A percentile compares a stretch with the other conserved stretches of the same genome.
phyloP scores from a whole-genome alignment of 768 basidiomycete species.

The Tephrocybe sp. region DNA sequence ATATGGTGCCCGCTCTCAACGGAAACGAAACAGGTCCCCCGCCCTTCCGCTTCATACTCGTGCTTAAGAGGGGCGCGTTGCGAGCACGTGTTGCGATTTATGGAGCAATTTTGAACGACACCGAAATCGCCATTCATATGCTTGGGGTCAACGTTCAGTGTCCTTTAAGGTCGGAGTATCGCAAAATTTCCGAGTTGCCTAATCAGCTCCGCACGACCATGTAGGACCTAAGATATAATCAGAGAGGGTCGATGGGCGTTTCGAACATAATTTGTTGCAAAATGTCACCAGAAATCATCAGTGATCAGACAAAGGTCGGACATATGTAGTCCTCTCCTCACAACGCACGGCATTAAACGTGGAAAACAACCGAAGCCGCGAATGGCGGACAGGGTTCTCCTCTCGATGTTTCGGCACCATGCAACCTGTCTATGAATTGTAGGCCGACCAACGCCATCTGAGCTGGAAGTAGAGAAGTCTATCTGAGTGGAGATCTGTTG shows the following conservation, averaged over 20 bases:
- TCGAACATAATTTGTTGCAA: conserved; percentile 4
- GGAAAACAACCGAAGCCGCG: conserved; percentile 4
- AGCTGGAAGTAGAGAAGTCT: too few relatives aligned
- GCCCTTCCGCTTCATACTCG: too few relatives aligned
- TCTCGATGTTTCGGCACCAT: not conserved
- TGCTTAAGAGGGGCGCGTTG: too few relatives aligned
- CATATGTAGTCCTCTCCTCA: not conserved
- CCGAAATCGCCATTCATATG: not conserved
- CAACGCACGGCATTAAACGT: conserved; percentile 8
- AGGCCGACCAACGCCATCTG: too few relatives aligned
- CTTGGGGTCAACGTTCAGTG: too few relatives aligned
- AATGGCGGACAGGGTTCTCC: conserved; percentile 8
- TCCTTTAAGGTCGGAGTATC: conserved; percentile 10
- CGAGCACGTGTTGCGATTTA: not conserved
- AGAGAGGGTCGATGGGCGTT: conserved; percentile 6
- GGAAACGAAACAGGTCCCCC: not conserved
- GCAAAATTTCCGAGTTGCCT: not conserved
- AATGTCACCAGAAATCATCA: conserved; percentile 2
- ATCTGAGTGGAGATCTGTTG: not conserved
- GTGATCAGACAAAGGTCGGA: conserved; percentile 5
- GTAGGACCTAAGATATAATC: not conserved
- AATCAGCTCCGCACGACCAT: not conserved
- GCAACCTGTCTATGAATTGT: too few relatives aligned
- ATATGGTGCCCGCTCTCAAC: conserved; percentile 3
- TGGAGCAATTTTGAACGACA: not conserved